phyloP scores from a whole-genome alignment of 23 red algal species.

The Cyanidium caldarium region DNA sequence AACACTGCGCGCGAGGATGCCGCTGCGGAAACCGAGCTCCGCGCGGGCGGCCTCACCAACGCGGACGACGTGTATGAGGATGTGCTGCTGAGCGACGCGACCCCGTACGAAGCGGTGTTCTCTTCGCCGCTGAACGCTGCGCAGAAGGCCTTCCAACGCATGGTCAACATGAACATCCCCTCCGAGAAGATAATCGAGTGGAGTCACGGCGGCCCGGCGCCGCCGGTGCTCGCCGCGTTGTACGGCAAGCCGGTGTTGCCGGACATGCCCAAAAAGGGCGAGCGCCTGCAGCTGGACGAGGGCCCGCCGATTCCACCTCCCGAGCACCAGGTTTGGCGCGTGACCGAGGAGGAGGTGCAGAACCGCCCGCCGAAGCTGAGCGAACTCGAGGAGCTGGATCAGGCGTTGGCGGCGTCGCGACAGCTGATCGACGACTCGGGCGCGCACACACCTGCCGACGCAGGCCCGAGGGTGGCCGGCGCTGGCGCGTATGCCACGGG shows the following conservation, averaged over 20 bases:
- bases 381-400: too few relatives aligned
- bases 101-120: too few relatives aligned
- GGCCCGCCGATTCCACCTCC: neutral
- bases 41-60: too few relatives aligned
- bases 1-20: too few relatives aligned
- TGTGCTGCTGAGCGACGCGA: neutral
- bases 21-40: too few relatives aligned
- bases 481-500: too few relatives aligned
- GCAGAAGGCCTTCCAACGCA: neutral
- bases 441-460: too few relatives aligned
- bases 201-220: neutral
- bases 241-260: neutral
- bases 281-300: neutral
- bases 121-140: neutral
- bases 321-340: neutral
- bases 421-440: too few relatives aligned
- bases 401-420: too few relatives aligned
- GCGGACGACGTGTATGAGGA: neutral
- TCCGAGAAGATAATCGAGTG: neutral
- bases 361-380: too few relatives aligned
- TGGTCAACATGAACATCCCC: neutral
- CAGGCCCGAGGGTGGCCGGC: too few relatives aligned
- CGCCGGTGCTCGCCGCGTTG: neutral
- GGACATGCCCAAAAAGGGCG: neutral
- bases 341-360: too few relatives aligned